Conservation (phyloP, 2,329 filamentous ascomycete genomes). For the Neodidymelliopsis sp. region DNA sequence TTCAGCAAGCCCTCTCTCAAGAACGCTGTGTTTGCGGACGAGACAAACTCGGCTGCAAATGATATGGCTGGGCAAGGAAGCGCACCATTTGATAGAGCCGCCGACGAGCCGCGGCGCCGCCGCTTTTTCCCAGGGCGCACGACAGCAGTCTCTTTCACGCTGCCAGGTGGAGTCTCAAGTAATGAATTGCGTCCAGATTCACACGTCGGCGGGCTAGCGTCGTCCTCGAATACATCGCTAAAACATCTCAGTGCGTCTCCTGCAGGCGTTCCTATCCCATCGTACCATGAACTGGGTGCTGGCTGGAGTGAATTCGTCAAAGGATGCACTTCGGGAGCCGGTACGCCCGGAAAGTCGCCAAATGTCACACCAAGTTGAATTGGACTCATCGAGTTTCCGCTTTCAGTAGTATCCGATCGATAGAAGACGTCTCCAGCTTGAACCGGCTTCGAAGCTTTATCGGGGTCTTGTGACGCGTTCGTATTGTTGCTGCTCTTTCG, state of each 20-base stretch:
- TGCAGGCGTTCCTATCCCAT: conserved; percentile 2
- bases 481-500: conserved; percentile 33
- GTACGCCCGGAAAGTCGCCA: conserved; percentile 37
- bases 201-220: conserved; percentile 19
- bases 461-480: not conserved
- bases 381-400: conserved; percentile 14
- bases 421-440: conserved; percentile 3
- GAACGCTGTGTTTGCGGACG: conserved; percentile 47
- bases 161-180: conserved; percentile 33
- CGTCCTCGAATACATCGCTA: conserved; percentile 22
- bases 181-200: conserved; percentile 40
- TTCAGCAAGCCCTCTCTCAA: conserved; percentile 56
- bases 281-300: conserved; percentile 5
- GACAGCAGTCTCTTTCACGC: conserved; percentile 19
- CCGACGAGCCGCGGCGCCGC: conserved; percentile 33
- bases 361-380: conserved; percentile 37
- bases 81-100: conserved; percentile 27
- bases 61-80: conserved; percentile 30
- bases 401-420: conserved; percentile 10
- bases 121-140: conserved; percentile 31
- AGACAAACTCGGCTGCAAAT: conserved; percentile 40
- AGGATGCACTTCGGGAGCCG: conserved; percentile 19
- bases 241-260: conserved; percentile 4
- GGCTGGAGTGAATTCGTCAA: conserved; percentile 8
- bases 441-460: conserved; percentile 4